Conservation (phyloP, 495 filamentous ascomycete species). For the Penicillium macrosclerotiorum region DNA sequence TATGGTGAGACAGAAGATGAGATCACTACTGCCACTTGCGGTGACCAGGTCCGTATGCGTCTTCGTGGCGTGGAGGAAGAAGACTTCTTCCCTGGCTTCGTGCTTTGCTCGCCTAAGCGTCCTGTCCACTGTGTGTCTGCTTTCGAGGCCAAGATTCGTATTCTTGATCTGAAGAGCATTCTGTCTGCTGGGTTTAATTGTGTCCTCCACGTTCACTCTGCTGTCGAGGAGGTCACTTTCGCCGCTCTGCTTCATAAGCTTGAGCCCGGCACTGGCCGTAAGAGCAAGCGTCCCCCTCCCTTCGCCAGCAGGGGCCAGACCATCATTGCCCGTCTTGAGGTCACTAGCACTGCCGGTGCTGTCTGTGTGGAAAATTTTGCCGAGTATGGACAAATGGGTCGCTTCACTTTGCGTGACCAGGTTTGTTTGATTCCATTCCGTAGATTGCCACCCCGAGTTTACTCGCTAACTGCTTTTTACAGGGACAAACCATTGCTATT, state of each 20-base stretch:
- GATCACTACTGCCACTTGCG: conserved; percentile 71
- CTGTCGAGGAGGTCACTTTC: conserved; percentile 94
- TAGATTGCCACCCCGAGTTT: conserved; percentile 15
- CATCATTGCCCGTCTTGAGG: conserved; percentile 89
- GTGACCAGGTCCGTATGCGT: conserved; percentile 91
- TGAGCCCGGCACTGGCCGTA: conserved; percentile 92
- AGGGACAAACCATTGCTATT: conserved; percentile 96
- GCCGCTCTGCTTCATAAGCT: conserved; percentile 84
- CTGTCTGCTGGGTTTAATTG: conserved; percentile 87
- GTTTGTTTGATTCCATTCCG: conserved; percentile 43
- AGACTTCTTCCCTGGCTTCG: conserved; percentile 95
- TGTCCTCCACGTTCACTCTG: conserved; percentile 85
- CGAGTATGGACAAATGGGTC: conserved; percentile 89
- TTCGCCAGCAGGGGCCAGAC: conserved; percentile 90
- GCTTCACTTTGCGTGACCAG: conserved; percentile 94
- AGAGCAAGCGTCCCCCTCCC: conserved; percentile 86
- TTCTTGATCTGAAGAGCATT: conserved; percentile 94
- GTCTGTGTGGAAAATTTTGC: conserved; percentile 93
- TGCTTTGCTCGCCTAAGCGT: conserved; percentile 88
- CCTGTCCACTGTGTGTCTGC: conserved; percentile 83
- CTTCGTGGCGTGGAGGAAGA: conserved; percentile 95
- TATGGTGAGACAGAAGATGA: conserved; percentile 98
- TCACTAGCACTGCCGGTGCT: conserved; percentile 76
- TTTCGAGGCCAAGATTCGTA: conserved; percentile 95
- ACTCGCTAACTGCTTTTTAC: conserved; percentile 16